Conservation (phyloP, 1,139 yeast genomes). For the Pneumocystis murina region DNA sequence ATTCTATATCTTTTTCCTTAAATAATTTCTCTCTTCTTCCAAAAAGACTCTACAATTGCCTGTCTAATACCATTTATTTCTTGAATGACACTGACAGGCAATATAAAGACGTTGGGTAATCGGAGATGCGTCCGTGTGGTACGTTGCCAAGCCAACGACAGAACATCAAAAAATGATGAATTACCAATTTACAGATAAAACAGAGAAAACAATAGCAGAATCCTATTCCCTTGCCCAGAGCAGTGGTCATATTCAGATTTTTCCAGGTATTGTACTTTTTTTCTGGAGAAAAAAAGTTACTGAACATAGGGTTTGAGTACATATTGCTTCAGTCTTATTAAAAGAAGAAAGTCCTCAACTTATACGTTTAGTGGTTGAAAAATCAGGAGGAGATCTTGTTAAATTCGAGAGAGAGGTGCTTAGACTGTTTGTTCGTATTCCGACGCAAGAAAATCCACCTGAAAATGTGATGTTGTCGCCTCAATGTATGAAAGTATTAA, state of each 20-base stretch:
- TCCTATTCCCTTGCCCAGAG: slow-evolving; percentile 75
- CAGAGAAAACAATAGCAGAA: slow-evolving; percentile 59
- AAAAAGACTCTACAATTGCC: neutral
- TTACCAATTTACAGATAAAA: slow-evolving; percentile 64
- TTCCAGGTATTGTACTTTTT: slow-evolving; percentile 31
- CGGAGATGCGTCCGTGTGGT: neutral
- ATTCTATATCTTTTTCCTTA: neutral
- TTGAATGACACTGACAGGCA: neutral
- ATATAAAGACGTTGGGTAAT: neutral
- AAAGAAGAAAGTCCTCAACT: slow-evolving; percentile 56
- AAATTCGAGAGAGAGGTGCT: slow-evolving; percentile 66
- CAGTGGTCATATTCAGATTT: slow-evolving; percentile 65
- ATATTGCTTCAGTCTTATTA: slow-evolving; percentile 82
- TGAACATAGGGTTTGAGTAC: slow-evolving; percentile 28
- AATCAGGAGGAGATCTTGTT: slow-evolving; percentile 80
- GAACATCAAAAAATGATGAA: slow-evolving; percentile 17
- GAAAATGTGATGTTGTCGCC: slow-evolving; percentile 55
- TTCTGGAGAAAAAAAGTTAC: neutral
- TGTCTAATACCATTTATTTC: no score
- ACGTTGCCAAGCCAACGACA: neutral
- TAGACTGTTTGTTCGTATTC: slow-evolving; percentile 64
- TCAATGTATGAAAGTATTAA: slow-evolving; percentile 53
- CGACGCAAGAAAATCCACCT: slow-evolving; percentile 82
- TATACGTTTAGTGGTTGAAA: slow-evolving; percentile 70
- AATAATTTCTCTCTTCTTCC: neutral